Evolutionary conservation across 306 rosid species (phyloP).

Genomic region (Senna tora): DNA sequence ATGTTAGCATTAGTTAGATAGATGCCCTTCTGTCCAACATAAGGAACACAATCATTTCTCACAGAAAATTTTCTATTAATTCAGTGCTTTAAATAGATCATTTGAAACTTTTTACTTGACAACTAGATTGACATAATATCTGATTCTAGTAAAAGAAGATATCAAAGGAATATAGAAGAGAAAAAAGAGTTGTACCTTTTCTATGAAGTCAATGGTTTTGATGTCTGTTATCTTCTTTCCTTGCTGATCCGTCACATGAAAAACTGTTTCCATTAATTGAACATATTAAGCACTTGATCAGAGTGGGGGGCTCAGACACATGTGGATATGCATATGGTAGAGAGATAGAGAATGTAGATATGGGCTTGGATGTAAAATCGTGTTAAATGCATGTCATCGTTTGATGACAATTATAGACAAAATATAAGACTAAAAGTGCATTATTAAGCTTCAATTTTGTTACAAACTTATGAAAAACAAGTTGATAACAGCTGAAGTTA

Average conservation of each 20-base stretch:
- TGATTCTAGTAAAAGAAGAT: constrained; percentile 13
- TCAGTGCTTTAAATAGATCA: background rate
- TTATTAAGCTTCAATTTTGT: too few relatives aligned
- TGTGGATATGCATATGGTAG: background rate
- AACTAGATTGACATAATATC: background rate
- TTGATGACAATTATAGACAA: background rate
- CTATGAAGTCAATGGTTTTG: constrained; percentile 68
- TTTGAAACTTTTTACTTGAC: background rate
- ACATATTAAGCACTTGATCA: constrained; percentile 34
- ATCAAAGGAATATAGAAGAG: constrained; percentile 11
- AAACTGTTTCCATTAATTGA: constrained; percentile 54
- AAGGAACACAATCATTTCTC: background rate
- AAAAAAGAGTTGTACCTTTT: constrained; percentile 61
- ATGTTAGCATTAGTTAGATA: background rate
- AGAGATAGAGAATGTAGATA: background rate
- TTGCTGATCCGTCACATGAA: constrained; percentile 86
- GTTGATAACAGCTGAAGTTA: constrained; percentile 21
- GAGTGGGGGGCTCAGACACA: background rate
- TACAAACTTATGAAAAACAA: background rate
- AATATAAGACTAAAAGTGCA: background rate
- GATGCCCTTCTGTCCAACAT: background rate
- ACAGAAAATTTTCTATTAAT: background rate
- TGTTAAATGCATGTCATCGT: background rate
- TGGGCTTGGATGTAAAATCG: background rate
- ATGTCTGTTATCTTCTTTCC: constrained; percentile 71